These are phyloP conservation scores for Sarocladium brachiariae DNA, from an alignment of 2,329 filamentous ascomycete genomes.

Conservation along the genomic window DNA sequence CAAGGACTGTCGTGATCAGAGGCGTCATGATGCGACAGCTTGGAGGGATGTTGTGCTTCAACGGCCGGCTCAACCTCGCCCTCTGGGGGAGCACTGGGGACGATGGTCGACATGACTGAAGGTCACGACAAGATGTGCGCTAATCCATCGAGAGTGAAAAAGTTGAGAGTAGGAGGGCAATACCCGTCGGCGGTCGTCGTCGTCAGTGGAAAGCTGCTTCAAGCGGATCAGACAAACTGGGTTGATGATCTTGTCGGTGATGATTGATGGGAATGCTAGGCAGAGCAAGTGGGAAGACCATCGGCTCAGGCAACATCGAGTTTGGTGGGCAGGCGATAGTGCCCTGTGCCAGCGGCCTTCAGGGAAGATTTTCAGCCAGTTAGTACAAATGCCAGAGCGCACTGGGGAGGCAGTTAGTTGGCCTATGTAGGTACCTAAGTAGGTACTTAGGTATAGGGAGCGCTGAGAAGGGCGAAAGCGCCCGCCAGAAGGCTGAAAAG, in stretches of 20 bases:
- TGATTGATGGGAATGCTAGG: too few species aligned
- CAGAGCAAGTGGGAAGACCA: too few species aligned
- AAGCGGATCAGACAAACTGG: too few species aligned
- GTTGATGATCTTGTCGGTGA: too few species aligned
- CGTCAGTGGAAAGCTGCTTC: too few species aligned
- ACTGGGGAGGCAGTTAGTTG: not conserved
- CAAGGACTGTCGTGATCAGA: not conserved
- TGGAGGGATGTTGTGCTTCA: slow-evolving; percentile 15
- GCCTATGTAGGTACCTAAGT: too few species aligned
- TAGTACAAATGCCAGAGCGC: not conserved
- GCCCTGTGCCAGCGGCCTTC: not conserved
- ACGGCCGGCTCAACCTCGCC: slow-evolving; percentile 23
- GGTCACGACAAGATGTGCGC: slow-evolving; percentile 30
- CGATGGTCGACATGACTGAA: slow-evolving; percentile 48
- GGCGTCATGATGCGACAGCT: slow-evolving; percentile 11
- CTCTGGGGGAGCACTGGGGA: slow-evolving; percentile 41
- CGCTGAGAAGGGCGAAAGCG: not conserved
- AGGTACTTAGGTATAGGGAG: not conserved
- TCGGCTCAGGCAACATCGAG: too few species aligned
- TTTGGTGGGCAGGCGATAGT: slow-evolving; percentile 1
- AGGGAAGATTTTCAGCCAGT: not conserved
- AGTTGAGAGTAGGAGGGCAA: too few species aligned
- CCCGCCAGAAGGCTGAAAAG: not conserved
- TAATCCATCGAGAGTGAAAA: slow-evolving; percentile 25
- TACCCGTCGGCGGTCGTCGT: too few species aligned